phyloP scores from a whole-genome alignment of 2,329 filamentous ascomycete species.

The Ophiosphaerella herpotricha region DNA sequence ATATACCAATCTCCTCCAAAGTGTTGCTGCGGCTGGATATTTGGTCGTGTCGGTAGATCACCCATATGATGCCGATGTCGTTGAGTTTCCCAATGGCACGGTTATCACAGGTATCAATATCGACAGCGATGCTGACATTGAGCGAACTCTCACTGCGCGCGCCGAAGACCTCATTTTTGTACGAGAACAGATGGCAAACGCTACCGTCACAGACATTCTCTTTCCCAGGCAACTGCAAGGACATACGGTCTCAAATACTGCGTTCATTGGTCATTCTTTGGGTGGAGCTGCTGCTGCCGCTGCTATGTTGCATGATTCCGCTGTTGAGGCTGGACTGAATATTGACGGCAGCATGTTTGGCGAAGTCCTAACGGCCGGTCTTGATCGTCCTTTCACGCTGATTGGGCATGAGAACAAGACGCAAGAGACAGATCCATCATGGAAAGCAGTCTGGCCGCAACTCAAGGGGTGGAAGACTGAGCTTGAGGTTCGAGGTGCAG shows the following conservation, averaged over 20 bases:
- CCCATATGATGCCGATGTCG: slow-evolving; percentile 53
- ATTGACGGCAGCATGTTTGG: slow-evolving; percentile 44
- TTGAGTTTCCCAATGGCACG: slow-evolving; percentile 56
- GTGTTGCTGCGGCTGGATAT: slow-evolving; percentile 55
- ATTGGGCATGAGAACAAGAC: slow-evolving; percentile 37
- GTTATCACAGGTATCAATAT: slow-evolving; percentile 31
- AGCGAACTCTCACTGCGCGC: slow-evolving; percentile 24
- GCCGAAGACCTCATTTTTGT: slow-evolving; percentile 28
- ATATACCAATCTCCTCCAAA: slow-evolving; percentile 51
- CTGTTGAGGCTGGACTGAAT: slow-evolving; percentile 37
- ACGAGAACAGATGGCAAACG: slow-evolving; percentile 20
- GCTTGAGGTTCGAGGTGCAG: slow-evolving; percentile 27
- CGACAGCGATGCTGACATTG: slow-evolving; percentile 26
- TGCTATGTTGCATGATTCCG: slow-evolving; percentile 15
- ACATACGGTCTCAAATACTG: slow-evolving; percentile 8
- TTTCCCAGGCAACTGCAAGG: slow-evolving; percentile 8
- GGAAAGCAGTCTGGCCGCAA: slow-evolving; percentile 28
- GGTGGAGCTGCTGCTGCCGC: slow-evolving; percentile 40
- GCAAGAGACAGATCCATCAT: slow-evolving; percentile 32
- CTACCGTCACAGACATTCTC: slow-evolving; percentile 8
- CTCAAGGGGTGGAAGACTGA: slow-evolving; percentile 34
- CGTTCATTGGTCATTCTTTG: slow-evolving; percentile 43
- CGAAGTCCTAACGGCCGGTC: slow-evolving; percentile 13
- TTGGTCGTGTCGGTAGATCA: slow-evolving; percentile 57
- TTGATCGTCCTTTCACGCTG: slow-evolving; percentile 27